Base-by-base conservation (phyloP, 192 early-diverging fungal species). In the Pilaira anomala region DNA sequence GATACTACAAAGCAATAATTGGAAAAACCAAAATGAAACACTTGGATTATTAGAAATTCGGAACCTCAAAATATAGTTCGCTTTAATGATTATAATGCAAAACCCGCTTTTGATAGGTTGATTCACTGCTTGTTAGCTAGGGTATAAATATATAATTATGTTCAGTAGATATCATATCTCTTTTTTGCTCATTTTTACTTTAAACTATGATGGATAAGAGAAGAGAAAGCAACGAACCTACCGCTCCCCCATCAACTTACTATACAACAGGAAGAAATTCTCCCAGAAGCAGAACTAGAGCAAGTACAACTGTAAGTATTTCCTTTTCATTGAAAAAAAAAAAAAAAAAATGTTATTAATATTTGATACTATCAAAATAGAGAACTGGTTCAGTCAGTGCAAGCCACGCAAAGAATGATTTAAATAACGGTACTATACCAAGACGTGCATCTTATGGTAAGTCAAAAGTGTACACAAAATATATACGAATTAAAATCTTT, bases 241-340 rank as follows among this genome's bases (percentile, higher is more conserved):
- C 62, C 36, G 66, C 72, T 42, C 33, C 66, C 2, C 55, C 67
- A 8, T 30, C 45, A 42, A 69, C 55, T 11, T 77, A 77, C 45
- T 77, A 77, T 21, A 73, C 57, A 36, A 63, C 71, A 18, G 75
- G 71, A 24, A 36, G 29, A 18, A 69, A 77, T 41, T 48, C 56
- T 36, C 6, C n/a, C 16, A 11, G 40, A 8, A 14, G 40, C 13
- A 54, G 33, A 16, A 51, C 48, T 71, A 16, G 67, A 51, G 50
- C 48, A 63, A 42, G 55, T 42, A n/a, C 40, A n/a, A n/a, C n/a
- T 41, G 51, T 68, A 48, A 48, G 59, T 44, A 13, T 18, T 19
- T 18, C 11, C 11, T 36, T 36, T 36, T 33, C 30, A 5, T 7
- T 36, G 11, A 42, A 48, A 33, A 33, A 9, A 9, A 36, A 42